Conservation (phyloP, 1,139 yeast species). For the Suhomyces bokatorum region DNA sequence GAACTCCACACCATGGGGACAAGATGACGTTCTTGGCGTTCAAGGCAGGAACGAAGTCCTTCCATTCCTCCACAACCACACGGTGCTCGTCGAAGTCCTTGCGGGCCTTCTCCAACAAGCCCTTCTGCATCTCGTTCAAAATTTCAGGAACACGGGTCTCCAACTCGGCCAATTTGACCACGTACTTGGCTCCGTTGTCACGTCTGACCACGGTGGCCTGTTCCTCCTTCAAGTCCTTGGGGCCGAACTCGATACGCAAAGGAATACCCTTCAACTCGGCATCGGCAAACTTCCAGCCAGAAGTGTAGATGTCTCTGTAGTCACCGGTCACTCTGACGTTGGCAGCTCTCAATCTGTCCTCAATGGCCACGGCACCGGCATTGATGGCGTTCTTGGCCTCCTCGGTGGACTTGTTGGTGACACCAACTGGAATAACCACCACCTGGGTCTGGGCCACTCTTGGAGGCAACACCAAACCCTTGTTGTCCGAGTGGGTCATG, state of each 20-base stretch:
- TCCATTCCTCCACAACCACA: constrained; percentile 78
- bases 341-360: constrained; percentile 52
- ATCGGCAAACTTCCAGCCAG: constrained; percentile 99
- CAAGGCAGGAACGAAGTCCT: constrained; percentile 89
- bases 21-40: constrained; percentile 87
- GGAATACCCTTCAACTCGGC: constrained; percentile 97
- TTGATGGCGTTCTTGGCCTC: constrained; percentile 71
- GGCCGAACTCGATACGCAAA: constrained; percentile 91
- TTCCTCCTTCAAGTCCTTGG: constrained; percentile 81
- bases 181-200: constrained; percentile 76
- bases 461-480: constrained; percentile 97
- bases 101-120: constrained; percentile 76
- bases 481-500: constrained; percentile 98
- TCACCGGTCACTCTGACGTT: constrained; percentile 82
- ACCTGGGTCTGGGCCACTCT: constrained; percentile 92
- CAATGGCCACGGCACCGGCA: constrained; percentile 69
- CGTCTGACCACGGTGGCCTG: constrained; percentile 92
- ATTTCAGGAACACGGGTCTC: constrained; percentile 70
- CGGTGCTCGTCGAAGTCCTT: constrained; percentile 80
- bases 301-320: constrained; percentile 89
- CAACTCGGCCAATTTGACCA: constrained; percentile 64
- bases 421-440: constrained; percentile 92
- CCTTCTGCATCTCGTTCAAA: constrained; percentile 77
- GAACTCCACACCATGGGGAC: constrained; percentile 97
- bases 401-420: constrained; percentile 80